Evolutionary conservation across 208 protist species (phyloP).

Genomic region (Leishmania gerbilli): DNA sequence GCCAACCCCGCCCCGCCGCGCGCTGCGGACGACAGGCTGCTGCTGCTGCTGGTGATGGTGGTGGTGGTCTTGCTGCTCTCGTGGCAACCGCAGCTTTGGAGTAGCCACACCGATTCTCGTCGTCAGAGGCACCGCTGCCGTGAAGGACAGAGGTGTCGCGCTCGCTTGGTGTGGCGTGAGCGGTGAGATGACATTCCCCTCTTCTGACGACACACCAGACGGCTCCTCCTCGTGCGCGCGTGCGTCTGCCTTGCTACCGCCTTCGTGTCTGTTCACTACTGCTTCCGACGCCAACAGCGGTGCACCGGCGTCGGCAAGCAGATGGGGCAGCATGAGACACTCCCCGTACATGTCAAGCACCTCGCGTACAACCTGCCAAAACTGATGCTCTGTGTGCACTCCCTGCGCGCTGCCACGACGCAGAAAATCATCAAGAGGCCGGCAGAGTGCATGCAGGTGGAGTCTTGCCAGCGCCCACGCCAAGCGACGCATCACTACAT

Average conservation of each 20-base stretch:
- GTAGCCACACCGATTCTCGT: background rate
- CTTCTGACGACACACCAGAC: background rate
- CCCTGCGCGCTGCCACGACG: background rate
- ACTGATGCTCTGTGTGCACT: background rate
- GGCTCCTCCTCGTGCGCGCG: background rate
- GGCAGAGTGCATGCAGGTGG: slow-evolving; percentile 20
- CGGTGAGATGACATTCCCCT: background rate
- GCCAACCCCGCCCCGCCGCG: slow-evolving; percentile 2
- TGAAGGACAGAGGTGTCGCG: background rate
- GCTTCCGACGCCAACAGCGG: background rate
- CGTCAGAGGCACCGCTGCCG: too few relatives aligned
- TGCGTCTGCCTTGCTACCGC: too few relatives aligned
- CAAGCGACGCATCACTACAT: slow-evolving; percentile 27
- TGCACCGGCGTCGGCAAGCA: slow-evolving; percentile 3
- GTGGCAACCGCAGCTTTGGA: background rate
- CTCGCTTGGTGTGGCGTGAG: background rate
- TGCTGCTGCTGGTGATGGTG: background rate
- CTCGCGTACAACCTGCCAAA: slow-evolving; percentile 4
- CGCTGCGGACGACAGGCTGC: background rate
- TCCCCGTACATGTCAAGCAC: slow-evolving; percentile 21
- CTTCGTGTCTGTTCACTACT: background rate
- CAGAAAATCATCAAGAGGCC: slow-evolving; percentile 28
- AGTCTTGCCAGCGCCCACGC: slow-evolving; percentile 21
- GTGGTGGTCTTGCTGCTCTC: background rate
- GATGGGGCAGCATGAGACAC: slow-evolving; percentile 34